Percentiles rank a stretch among this genome's conserved stretches.
These are phyloP conservation scores for Candida incommunis DNA, from an alignment of 805 yeast genomes.

Conservation along the genomic window DNA sequence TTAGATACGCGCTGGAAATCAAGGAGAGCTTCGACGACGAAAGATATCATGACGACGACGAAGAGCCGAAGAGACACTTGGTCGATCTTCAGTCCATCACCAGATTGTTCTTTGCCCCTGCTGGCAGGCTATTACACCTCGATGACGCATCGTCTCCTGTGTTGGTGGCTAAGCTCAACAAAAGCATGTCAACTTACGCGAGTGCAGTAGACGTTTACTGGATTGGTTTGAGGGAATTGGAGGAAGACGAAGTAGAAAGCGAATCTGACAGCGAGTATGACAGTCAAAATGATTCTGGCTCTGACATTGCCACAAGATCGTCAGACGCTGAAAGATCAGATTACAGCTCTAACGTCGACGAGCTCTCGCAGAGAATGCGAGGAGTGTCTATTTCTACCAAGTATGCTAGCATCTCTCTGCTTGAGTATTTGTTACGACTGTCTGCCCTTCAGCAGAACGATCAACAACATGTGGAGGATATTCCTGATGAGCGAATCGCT, in stretches of 20 bases:
- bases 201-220: conserved; percentile 25
- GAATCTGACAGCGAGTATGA: conserved; percentile 18
- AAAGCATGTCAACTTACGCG: conserved; percentile 7
- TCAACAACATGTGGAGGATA: conserved; percentile 34
- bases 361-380: conserved; percentile 4
- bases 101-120: conserved; percentile 52
- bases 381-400: conserved; percentile 2
- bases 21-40: conserved; percentile 54
- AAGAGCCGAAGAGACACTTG: conserved; percentile 22
- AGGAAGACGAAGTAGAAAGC: conserved; percentile 11
- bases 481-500: conserved; percentile 53
- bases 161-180: conserved; percentile 39
- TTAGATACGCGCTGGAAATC: conserved; percentile 31
- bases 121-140: conserved; percentile 48
- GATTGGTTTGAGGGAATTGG: conserved; percentile 37
- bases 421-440: conserved; percentile 51
- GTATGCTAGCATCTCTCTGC: conserved; percentile 33
- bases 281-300: conserved; percentile 8
- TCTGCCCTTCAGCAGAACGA: conserved; percentile 48
- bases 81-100: conserved; percentile 30
- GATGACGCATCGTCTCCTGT: conserved; percentile 56
- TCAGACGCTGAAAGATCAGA: conserved; percentile 14
- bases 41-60: conserved; percentile 51
- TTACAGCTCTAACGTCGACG: no score
- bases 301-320: neutral